phyloP scores from a whole-genome alignment of 331 rosid species.

The Arachis monticola region DNA sequence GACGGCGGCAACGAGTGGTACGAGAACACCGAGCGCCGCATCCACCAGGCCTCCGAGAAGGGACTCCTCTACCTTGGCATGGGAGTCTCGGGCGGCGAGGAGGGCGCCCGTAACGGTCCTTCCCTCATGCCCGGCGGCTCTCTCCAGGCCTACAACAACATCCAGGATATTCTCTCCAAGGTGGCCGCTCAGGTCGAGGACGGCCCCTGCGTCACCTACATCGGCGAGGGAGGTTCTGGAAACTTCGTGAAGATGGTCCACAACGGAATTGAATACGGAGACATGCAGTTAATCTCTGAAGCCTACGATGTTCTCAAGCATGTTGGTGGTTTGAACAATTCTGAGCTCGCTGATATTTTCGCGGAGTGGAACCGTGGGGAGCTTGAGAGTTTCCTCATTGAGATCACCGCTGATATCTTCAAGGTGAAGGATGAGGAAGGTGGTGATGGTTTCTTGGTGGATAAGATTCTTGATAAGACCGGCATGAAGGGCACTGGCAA shows the following conservation, averaged over 20 bases:
- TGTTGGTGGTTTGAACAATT: constrained; percentile 69
- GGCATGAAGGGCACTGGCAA: constrained; percentile 95
- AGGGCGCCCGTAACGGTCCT: constrained; percentile 80
- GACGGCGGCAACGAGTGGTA: too few species aligned
- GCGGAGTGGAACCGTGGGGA: constrained; percentile 87
- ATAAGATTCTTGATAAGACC: constrained; percentile 81
- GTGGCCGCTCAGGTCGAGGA: constrained; percentile 92
- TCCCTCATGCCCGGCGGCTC: constrained; percentile 93
- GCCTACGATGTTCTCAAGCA: constrained; percentile 86
- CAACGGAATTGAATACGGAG: constrained; percentile 90
- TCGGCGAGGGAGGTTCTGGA: constrained; percentile 87
- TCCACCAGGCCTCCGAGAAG: too few species aligned
- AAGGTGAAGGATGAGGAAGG: constrained; percentile 68
- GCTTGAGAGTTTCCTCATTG: constrained; percentile 79
- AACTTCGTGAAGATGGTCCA: constrained; percentile 94
- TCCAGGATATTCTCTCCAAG: constrained; percentile 66
- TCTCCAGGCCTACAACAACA: constrained; percentile 59
- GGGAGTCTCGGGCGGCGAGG: too few species aligned
- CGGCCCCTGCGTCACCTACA: constrained; percentile 86
- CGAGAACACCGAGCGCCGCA: too few species aligned
- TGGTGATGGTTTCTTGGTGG: constrained; percentile 72
- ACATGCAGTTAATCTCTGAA: constrained; percentile 69
- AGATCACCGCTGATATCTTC: constrained; percentile 85
- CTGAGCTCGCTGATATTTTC: constrained; percentile 69
- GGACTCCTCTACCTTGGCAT: too few species aligned